Conservation (phyloP, 2,329 filamentous ascomycete genomes). For the Magnaporthiopsis incrustans region DNA sequence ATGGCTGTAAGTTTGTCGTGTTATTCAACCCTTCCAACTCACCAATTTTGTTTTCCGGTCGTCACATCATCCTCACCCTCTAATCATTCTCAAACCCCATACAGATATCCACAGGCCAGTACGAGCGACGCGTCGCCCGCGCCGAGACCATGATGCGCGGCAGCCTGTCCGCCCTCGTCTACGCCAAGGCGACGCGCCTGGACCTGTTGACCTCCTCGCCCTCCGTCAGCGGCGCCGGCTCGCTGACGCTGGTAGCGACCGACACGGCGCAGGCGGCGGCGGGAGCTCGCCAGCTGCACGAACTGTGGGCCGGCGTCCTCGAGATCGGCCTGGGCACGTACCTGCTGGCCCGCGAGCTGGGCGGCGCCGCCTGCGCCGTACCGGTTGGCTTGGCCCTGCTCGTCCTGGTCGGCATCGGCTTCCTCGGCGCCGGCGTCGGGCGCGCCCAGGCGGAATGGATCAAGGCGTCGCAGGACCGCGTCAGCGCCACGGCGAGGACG, state of each 20-base stretch:
- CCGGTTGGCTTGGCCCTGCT: constrained; percentile 23
- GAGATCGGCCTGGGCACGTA: constrained; percentile 31
- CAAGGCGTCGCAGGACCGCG: constrained; percentile 38
- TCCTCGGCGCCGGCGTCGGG: constrained; percentile 1
- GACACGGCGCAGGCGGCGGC: constrained; percentile 30
- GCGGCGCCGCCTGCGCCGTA: constrained; percentile 33
- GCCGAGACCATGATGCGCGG: constrained; percentile 8
- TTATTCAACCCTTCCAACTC: background rate
- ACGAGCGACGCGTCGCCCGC: constrained; percentile 4
- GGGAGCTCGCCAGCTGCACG: constrained; percentile 29
- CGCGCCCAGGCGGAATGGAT: constrained; percentile 35
- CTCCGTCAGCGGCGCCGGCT: background rate
- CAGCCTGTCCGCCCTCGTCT: constrained; percentile 7
- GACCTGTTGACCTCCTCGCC: constrained; percentile 1
- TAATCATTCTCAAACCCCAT: background rate
- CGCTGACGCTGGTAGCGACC: constrained; percentile 32
- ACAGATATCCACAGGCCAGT: constrained; percentile 3
- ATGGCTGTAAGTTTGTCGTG: background rate
- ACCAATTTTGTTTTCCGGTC: background rate
- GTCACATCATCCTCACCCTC: background rate
- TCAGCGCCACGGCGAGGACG: constrained; percentile 38
- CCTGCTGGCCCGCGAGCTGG: constrained; percentile 29
- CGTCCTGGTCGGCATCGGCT: constrained; percentile 4
- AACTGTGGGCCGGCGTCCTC: constrained; percentile 32
- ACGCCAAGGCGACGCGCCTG: constrained; percentile 5